Conservation (phyloP, 768 basidiomycete genomes). For the Crepidotus variabilis region DNA sequence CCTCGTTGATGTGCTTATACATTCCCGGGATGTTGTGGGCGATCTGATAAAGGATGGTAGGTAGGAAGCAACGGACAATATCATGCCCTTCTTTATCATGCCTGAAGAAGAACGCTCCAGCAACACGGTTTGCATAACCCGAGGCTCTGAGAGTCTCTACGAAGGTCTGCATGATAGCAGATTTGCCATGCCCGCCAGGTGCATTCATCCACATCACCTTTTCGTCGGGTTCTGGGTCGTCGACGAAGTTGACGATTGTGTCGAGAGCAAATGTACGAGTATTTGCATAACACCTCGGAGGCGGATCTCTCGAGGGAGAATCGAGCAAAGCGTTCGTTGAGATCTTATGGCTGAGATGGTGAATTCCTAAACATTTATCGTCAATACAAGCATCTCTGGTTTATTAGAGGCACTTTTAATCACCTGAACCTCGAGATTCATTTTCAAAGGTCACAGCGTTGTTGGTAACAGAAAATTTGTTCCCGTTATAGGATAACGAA, state of each 20-base stretch:
- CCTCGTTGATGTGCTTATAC: background rate
- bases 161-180: conserved; percentile 12
- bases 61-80: conserved; percentile 2
- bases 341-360: background rate
- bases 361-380: background rate
- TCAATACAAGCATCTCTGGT: no score
- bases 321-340: background rate
- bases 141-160: conserved; percentile 7
- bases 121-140: background rate
- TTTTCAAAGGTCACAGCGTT: no score
- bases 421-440: no score
- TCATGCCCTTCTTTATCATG: background rate
- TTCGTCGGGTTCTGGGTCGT: background rate
- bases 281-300: conserved; percentile 14
- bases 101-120: conserved; percentile 15
- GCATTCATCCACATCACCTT: conserved; percentile 12
- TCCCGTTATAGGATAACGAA: no score
- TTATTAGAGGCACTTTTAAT: no score
- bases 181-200: conserved; percentile 14
- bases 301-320: background rate
- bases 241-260: conserved; percentile 13
- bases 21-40: conserved; percentile 10
- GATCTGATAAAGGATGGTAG: conserved; percentile 14
- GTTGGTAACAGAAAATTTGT: no score
- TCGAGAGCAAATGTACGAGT: conserved; percentile 11